A percentile compares a stretch with the other conserved stretches of the same genome.
These are phyloP conservation scores for Trichoderma aggressivum DNA, from an alignment of 2,329 filamentous ascomycete species.

Conservation along the genomic window DNA sequence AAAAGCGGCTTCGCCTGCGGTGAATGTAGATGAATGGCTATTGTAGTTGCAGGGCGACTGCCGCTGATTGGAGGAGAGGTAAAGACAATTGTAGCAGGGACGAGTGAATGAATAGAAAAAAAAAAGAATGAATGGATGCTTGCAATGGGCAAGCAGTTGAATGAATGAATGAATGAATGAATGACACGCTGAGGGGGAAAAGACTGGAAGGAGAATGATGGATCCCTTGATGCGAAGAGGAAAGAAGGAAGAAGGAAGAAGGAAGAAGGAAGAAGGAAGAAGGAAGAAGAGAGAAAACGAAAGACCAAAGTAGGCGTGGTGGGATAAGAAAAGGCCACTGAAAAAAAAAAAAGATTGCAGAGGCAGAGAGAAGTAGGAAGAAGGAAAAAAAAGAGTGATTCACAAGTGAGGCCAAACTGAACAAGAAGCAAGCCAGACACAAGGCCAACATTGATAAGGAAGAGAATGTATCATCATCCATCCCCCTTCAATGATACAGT, in stretches of 20 bases:
- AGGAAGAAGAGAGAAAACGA: not conserved
- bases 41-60: not conserved
- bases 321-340: not conserved
- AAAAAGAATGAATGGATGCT: not conserved
- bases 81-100: not conserved
- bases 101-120: not conserved
- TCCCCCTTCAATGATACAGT: not conserved
- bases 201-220: not conserved
- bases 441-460: not conserved
- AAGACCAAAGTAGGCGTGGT: not conserved
- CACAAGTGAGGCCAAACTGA: not conserved
- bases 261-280: not conserved
- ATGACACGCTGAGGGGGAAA: not conserved
- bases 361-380: not conserved
- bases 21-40: not conserved
- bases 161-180: not conserved
- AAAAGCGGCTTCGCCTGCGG: not conserved
- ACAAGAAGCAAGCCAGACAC: not conserved
- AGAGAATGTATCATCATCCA: not conserved
- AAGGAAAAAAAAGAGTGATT: not conserved
- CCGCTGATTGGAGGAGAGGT: not conserved
- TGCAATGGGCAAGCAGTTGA: not conserved
- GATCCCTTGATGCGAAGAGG: not conserved
- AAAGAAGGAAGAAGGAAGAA: not conserved
- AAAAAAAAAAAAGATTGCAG: not conserved